These are phyloP conservation scores for Tirmania nivea DNA, from an alignment of 495 filamentous ascomycete genomes.

Conservation along the genomic window DNA sequence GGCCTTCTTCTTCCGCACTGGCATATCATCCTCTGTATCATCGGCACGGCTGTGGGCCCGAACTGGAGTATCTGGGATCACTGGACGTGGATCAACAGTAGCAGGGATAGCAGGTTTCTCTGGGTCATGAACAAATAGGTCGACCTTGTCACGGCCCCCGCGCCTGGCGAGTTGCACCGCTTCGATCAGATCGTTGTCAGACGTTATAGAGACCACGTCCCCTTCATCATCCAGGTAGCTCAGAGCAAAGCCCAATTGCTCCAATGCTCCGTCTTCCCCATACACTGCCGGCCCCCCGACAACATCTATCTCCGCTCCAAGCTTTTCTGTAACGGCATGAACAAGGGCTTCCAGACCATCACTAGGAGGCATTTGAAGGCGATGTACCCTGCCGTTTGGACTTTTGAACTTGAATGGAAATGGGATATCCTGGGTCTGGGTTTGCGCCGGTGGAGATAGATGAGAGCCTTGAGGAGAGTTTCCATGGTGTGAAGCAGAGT, in stretches of 20 bases:
- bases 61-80: slow-evolving; percentile 33
- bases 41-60: slow-evolving; percentile 38
- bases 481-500: slow-evolving; percentile 81
- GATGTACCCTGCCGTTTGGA: slow-evolving; percentile 82
- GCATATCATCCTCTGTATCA: slow-evolving; percentile 39
- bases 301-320: slow-evolving; percentile 65
- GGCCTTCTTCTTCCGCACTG: slow-evolving; percentile 23
- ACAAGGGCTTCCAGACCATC: slow-evolving; percentile 69
- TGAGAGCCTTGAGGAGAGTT: slow-evolving; percentile 50
- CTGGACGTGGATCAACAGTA: slow-evolving; percentile 45
- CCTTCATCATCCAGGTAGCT: slow-evolving; percentile 97
- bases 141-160: slow-evolving; percentile 68
- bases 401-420: slow-evolving; percentile 99
- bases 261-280: slow-evolving; percentile 54
- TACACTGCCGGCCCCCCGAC: slow-evolving; percentile 62
- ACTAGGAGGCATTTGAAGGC: slow-evolving; percentile 61
- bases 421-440: slow-evolving; percentile 40
- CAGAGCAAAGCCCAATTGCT: slow-evolving; percentile 66
- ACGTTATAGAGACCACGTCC: slow-evolving; percentile 93
- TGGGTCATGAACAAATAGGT: slow-evolving; percentile 91
- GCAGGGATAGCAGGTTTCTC: slow-evolving; percentile 53
- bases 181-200: slow-evolving; percentile 77
- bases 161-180: slow-evolving; percentile 66
- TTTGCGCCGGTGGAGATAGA: slow-evolving; percentile 30
- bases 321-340: slow-evolving; percentile 54